phyloP scores from a whole-genome alignment of 768 basidiomycete species.

The Hortiboletus campestris region DNA sequence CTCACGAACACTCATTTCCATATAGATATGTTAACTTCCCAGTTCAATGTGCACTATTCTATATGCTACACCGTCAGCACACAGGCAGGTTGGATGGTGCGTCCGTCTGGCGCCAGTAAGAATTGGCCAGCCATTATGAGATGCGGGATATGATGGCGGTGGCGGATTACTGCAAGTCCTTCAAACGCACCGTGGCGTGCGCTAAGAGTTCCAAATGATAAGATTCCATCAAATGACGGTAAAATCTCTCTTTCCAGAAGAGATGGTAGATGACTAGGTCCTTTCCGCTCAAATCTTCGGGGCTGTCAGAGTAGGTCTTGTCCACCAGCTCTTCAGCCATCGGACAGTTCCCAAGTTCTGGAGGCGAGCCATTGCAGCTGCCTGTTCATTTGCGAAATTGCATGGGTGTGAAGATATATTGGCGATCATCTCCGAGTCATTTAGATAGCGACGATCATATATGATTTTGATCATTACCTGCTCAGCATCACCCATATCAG shows the following conservation, averaged over 20 bases:
- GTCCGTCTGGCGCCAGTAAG: neutral
- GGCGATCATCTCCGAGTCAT: neutral
- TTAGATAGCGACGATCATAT: conserved; percentile 6
- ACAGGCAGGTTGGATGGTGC: neutral
- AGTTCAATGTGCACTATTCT: no score
- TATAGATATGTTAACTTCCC: no score
- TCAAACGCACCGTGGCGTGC: neutral
- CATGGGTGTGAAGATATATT: neutral
- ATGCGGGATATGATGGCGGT: neutral
- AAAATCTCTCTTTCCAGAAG: neutral
- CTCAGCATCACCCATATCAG: neutral
- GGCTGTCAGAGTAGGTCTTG: neutral
- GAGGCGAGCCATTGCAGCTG: neutral
- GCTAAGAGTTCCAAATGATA: neutral
- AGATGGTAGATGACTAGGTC: neutral
- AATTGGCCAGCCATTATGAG: neutral
- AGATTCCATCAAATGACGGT: neutral
- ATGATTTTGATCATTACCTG: conserved; percentile 1
- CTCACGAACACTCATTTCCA: no score
- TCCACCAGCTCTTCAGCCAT: neutral
- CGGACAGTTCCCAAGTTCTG: neutral
- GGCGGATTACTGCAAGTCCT: neutral
- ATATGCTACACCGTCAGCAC: no score
- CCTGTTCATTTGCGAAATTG: neutral
- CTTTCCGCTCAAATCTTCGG: neutral